These are phyloP conservation scores for Viola pubescens DNA, from an alignment of 441 rosid species.

Conservation along the genomic window DNA sequence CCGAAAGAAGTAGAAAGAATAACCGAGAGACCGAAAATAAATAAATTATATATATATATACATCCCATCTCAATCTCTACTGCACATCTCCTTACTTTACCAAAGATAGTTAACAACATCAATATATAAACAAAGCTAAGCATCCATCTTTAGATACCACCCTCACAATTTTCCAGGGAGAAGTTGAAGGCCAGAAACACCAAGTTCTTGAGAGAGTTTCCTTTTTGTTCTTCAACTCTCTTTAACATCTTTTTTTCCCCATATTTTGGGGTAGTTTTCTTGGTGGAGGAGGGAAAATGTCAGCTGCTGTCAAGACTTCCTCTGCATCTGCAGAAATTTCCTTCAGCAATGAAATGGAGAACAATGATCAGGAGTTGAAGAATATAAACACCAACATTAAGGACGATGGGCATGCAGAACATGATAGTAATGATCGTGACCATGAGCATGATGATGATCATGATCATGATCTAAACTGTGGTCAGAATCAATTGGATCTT, in stretches of 20 bases:
- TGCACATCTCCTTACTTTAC: background rate
- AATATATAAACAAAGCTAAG: background rate
- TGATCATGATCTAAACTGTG: constrained; percentile 4
- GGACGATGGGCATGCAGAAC: background rate
- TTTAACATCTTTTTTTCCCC: background rate
- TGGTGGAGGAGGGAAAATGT: constrained; percentile 10
- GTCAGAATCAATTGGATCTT: constrained; percentile 14
- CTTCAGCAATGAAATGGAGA: constrained; percentile 7
- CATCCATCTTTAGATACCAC: background rate
- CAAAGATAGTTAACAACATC: too few relatives aligned
- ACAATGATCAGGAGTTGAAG: constrained; percentile 1
- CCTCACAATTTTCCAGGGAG: background rate
- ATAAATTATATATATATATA: too few relatives aligned
- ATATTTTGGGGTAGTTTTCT: background rate
- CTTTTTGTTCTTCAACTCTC: background rate
- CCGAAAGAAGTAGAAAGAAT: too few relatives aligned
- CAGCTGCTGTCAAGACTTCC: constrained; percentile 14
- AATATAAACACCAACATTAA: background rate
- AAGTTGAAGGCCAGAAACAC: background rate
- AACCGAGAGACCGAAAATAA: too few relatives aligned
- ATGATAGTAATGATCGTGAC: background rate
- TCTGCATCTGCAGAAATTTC: constrained; percentile 12
- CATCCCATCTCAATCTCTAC: background rate
- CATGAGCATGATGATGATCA: background rate
- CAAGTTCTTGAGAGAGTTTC: background rate